phyloP scores from a whole-genome alignment of 805 yeast genomes.

The Saturnispora serradocipensis region DNA sequence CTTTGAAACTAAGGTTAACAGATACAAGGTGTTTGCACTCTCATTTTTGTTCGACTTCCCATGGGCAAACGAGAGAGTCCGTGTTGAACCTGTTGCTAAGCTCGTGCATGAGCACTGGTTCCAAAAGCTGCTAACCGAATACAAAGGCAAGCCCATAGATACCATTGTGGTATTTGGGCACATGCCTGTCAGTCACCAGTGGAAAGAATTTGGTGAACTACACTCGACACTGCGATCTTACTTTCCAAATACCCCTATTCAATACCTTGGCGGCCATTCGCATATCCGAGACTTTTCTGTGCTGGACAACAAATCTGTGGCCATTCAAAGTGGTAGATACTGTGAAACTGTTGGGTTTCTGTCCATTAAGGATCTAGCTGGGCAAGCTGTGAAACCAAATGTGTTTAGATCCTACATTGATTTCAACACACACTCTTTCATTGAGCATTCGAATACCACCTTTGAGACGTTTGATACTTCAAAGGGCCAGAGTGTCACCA shows the following conservation, averaged over 20 bases:
- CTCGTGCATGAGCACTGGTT: conserved; percentile 61
- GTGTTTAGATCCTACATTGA: conserved; percentile 68
- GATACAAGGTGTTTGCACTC: conserved; percentile 50
- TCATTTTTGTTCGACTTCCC: conserved; percentile 79
- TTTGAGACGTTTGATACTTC: conserved; percentile 40
- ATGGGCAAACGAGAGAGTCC: conserved; percentile 43
- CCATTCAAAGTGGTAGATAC: conserved; percentile 86
- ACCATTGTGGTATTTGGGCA: conserved; percentile 69
- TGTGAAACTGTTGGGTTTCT: conserved; percentile 91
- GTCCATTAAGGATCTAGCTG: conserved; percentile 32
- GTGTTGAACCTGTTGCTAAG: conserved; percentile 53
- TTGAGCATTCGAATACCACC: conserved; percentile 42
- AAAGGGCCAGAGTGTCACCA: conserved; percentile 42
- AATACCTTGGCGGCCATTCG: conserved; percentile 90
- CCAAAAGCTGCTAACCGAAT: conserved; percentile 29
- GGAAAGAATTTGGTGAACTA: conserved; percentile 43
- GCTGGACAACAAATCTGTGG: conserved; percentile 60
- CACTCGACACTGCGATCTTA: conserved; percentile 43
- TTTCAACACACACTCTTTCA: conserved; percentile 65
- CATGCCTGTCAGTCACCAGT: conserved; percentile 53
- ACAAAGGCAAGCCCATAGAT: conserved; percentile 41
- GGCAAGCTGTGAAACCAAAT: conserved; percentile 10
- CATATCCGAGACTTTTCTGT: conserved; percentile 79
- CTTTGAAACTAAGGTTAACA: conserved; percentile 51
- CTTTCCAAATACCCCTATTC: conserved; percentile 60